phyloP scores from a whole-genome alignment of 768 basidiomycete species.

The Phaeotremella fagi region DNA sequence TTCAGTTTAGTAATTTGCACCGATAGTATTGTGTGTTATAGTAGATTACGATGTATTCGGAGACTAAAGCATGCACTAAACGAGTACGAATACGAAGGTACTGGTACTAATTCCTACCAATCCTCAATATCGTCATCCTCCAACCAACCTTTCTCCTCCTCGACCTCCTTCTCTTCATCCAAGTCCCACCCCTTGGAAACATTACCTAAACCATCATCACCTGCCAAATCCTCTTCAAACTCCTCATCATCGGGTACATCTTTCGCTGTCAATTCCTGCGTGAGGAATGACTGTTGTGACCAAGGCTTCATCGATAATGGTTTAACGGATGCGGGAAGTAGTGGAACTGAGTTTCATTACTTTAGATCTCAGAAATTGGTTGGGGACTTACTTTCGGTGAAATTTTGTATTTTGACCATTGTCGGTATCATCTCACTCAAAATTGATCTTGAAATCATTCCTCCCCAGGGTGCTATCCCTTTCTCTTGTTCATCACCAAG shows the following conservation, averaged over 20 bases:
- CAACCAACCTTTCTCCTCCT: constrained; percentile 20
- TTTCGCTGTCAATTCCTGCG: constrained; percentile 13
- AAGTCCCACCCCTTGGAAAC: constrained; percentile 10
- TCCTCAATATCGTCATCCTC: constrained; percentile 36
- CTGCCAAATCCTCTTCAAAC: constrained; percentile 5
- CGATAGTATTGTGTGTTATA: too few relatives aligned
- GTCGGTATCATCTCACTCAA: constrained; percentile 41
- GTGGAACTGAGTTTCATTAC: constrained; percentile 10
- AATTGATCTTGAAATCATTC: constrained; percentile 22
- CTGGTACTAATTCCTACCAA: constrained; percentile 14
- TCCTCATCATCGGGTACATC: constrained; percentile 13
- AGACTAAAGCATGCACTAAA: too few relatives aligned
- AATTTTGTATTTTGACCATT: constrained; percentile 33
- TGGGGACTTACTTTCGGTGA: constrained; percentile 10
- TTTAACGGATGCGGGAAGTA: constrained; percentile 26
- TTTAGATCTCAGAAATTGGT: background rate
- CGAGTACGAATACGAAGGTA: background rate
- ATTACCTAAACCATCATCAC: constrained; percentile 17
- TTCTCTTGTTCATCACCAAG: background rate
- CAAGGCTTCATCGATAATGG: constrained; percentile 22
- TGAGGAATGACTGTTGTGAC: background rate
- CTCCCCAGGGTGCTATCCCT: constrained; percentile 24
- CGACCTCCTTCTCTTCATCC: constrained; percentile 19
- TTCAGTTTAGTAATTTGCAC: too few relatives aligned
- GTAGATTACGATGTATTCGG: too few relatives aligned